Conservation (phyloP, 306 rosid species). For the Amphicarpaea edgeworthii region DNA sequence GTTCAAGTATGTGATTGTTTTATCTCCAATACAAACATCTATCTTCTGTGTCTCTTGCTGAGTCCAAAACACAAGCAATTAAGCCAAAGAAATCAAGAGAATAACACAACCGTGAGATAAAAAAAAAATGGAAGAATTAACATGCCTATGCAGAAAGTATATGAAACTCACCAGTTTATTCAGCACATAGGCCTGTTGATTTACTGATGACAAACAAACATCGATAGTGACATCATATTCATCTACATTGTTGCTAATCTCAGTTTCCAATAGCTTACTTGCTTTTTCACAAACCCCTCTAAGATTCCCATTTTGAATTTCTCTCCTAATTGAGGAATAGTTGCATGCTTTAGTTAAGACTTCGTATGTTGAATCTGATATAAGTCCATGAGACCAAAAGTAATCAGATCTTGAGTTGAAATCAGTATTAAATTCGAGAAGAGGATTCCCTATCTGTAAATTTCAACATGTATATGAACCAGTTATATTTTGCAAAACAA, state of each 20-base stretch:
- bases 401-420: constrained; percentile 58
- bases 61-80: background rate
- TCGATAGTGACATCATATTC: constrained; percentile 62
- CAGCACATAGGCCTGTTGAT: constrained; percentile 53
- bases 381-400: constrained; percentile 68
- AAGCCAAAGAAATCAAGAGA: background rate
- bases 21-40: constrained; percentile 74
- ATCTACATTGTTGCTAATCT: constrained; percentile 47
- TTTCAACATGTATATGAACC: constrained; percentile 1
- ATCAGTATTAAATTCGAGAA: constrained; percentile 64
- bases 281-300: constrained; percentile 43
- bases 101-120: background rate
- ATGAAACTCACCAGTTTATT: constrained; percentile 49
- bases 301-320: constrained; percentile 22
- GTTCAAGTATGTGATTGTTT: constrained; percentile 60
- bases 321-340: constrained; percentile 55
- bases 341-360: constrained; percentile 52
- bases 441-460: constrained; percentile 75
- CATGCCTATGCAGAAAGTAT: background rate
- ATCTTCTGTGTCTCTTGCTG: constrained; percentile 54
- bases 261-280: background rate
- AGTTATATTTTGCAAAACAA: background rate
- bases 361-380: constrained; percentile 57
- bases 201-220: constrained; percentile 54
- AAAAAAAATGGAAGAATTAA: background rate